Percentiles rank a stretch among this genome's conserved stretches.
These are phyloP conservation scores for Middelhovenomyces tepae DNA, from an alignment of 805 yeast species.

Conservation along the genomic window DNA sequence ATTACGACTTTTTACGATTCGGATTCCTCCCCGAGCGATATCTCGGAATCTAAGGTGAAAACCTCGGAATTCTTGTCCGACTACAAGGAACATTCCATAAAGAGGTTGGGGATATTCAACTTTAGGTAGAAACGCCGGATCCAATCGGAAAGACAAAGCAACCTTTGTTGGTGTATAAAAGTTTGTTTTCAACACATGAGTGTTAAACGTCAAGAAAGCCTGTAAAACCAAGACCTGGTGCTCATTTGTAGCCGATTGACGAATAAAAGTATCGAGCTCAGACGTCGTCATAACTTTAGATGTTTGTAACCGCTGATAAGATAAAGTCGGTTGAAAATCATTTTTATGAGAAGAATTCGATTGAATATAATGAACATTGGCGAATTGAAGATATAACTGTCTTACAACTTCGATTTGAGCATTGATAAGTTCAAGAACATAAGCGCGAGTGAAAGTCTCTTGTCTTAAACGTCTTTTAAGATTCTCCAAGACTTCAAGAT, in stretches of 20 bases:
- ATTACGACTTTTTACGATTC: constrained; percentile 84
- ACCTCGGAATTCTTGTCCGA: constrained; percentile 94
- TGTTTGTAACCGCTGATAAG: constrained; percentile 76
- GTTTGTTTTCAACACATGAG: constrained; percentile 83
- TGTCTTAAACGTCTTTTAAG: constrained; percentile 85
- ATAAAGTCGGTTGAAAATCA: constrained; percentile 47
- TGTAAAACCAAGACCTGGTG: constrained; percentile 73
- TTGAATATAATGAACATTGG: constrained; percentile 78
- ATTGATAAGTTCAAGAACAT: constrained; percentile 67
- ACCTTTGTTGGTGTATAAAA: constrained; percentile 91
- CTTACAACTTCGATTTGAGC: constrained; percentile 63
- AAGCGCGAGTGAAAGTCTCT: constrained; percentile 85
- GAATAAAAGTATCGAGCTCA: constrained; percentile 63
- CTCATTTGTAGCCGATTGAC: constrained; percentile 62
- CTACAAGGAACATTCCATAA: constrained; percentile 89
- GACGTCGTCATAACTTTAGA: constrained; percentile 64
- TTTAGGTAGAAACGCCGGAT: constrained; percentile 76
- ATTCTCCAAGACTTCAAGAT: constrained; percentile 66
- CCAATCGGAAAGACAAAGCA: constrained; percentile 85
- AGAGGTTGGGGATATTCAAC: constrained; percentile 89
- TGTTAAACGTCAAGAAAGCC: constrained; percentile 77
- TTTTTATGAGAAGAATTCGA: constrained; percentile 28
- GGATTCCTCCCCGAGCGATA: constrained; percentile 96
- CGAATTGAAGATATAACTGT: constrained; percentile 82
- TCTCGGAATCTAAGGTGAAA: constrained; percentile 96